These are phyloP conservation scores for Tubosaeta sp. DNA, from an alignment of 768 basidiomycete species.

Conservation along the genomic window DNA sequence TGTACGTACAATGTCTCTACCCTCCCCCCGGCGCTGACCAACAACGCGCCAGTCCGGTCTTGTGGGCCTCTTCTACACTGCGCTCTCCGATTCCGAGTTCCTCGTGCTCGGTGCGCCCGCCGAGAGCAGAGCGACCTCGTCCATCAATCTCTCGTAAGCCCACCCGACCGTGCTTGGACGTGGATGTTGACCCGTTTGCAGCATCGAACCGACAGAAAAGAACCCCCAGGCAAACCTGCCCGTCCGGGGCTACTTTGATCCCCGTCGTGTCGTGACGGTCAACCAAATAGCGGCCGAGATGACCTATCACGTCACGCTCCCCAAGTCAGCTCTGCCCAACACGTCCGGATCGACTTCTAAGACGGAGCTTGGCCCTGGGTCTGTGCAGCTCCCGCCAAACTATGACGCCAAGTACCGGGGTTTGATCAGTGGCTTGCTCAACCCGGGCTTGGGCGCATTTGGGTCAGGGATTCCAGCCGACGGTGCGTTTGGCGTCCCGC, in stretches of 20 bases:
- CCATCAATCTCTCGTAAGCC: constrained; percentile 38
- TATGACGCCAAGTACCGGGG: neutral
- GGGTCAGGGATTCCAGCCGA: neutral
- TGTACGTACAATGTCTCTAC: constrained; percentile 7
- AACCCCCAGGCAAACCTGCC: constrained; percentile 12
- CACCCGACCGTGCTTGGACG: neutral
- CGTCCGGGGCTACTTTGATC: constrained; percentile 32
- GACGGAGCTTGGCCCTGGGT: constrained; percentile 18
- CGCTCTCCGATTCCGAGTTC: constrained; percentile 30
- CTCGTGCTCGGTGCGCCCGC: constrained; percentile 33
- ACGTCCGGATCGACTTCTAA: constrained; percentile 4
- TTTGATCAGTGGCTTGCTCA: constrained; percentile 12
- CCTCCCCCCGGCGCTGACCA: neutral
- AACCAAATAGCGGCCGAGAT: constrained; percentile 33
- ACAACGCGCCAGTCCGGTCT: constrained; percentile 19
- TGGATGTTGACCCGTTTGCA: constrained; percentile 1
- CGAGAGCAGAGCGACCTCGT: constrained; percentile 30
- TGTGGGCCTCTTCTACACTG: constrained; percentile 37
- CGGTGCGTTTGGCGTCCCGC: constrained; percentile 26
- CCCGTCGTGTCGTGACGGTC: constrained; percentile 27
- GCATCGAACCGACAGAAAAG: constrained; percentile 30
- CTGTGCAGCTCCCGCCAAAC: constrained; percentile 4
- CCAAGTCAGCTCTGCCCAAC: constrained; percentile 17
- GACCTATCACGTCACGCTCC: constrained; percentile 22
- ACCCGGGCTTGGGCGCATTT: constrained; percentile 9